These are phyloP conservation scores for Aspergillus niger DNA, from an alignment of 2,329 filamentous ascomycete species.

Conservation along the genomic window DNA sequence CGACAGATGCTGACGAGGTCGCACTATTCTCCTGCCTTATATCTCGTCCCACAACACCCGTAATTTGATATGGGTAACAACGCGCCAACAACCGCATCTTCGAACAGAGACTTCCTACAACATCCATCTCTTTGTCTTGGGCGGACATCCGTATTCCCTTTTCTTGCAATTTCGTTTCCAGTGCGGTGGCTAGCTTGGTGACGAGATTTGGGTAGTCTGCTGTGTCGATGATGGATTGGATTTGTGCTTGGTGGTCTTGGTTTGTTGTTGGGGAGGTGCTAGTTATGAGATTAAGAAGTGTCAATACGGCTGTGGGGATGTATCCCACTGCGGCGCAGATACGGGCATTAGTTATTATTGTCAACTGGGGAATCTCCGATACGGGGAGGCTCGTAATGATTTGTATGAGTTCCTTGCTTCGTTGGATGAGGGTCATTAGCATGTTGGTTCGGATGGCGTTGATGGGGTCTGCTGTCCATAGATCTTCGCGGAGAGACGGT, in stretches of 20 bases:
- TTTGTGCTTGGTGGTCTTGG: not conserved
- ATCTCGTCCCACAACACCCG: constrained; percentile 16
- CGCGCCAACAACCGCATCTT: constrained; percentile 25
- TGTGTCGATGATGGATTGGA: not conserved
- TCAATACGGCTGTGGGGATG: not conserved
- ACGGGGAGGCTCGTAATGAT: constrained; percentile 1
- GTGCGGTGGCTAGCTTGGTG: not conserved
- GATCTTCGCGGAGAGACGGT: constrained; percentile 23
- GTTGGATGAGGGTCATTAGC: constrained; percentile 22
- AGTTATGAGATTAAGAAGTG: not conserved
- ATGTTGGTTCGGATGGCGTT: constrained; percentile 21
- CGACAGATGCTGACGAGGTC: no score
- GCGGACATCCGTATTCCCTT: constrained; percentile 9
- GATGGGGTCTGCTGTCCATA: constrained; percentile 21
- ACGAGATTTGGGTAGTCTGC: constrained; percentile 2
- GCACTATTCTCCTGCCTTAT: not conserved
- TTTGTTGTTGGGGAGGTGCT: no score
- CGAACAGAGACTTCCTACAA: constrained; percentile 25
- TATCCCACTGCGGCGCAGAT: constrained; percentile 4
- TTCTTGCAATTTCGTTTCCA: constrained; percentile 17
- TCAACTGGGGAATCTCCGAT: not conserved
- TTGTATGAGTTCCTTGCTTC: constrained; percentile 22
- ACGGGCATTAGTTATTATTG: not conserved
- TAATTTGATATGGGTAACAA: constrained; percentile 26
- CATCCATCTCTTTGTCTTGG: constrained; percentile 21